Percentiles rank a stretch among this genome's conserved stretches.
These are phyloP conservation scores for Rhodotorula sp. DNA, from an alignment of 1,284 basidiomycete genomes.

Conservation along the genomic window DNA sequence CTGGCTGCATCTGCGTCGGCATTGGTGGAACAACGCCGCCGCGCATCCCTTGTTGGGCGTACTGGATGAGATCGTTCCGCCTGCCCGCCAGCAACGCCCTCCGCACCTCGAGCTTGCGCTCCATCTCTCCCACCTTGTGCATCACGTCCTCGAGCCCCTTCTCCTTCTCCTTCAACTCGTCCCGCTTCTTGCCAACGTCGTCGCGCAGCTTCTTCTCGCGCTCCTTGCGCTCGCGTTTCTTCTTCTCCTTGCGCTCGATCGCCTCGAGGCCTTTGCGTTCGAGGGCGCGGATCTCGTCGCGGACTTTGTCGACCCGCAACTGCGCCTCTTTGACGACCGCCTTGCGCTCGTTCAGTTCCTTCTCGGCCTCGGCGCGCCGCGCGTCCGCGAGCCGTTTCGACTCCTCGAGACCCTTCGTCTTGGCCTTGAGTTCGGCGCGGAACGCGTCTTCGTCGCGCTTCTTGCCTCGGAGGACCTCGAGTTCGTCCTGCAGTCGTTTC, in stretches of 20 bases:
- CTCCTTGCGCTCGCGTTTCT: slow-evolving; percentile 49
- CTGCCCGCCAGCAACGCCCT: slow-evolving; percentile 35
- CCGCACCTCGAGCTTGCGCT: slow-evolving; percentile 51
- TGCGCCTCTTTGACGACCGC: slow-evolving; percentile 63
- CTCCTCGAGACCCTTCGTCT: slow-evolving; percentile 82
- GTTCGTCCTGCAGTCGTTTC: slow-evolving; percentile 64
- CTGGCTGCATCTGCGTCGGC: no score
- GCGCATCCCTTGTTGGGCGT: slow-evolving; percentile 13
- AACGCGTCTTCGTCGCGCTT: slow-evolving; percentile 80
- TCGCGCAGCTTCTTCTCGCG: slow-evolving; percentile 46
- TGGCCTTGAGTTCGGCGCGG: slow-evolving; percentile 71
- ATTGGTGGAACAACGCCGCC: not conserved
- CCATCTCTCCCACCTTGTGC: slow-evolving; percentile 67
- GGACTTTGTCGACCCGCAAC: slow-evolving; percentile 64
- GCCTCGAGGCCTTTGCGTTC: slow-evolving; percentile 52
- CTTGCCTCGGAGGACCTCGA: slow-evolving; percentile 69
- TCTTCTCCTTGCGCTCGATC: slow-evolving; percentile 58
- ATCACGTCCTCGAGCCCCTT: slow-evolving; percentile 61
- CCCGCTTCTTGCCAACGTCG: slow-evolving; percentile 47
- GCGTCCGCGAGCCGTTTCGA: slow-evolving; percentile 77
- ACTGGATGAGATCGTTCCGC: slow-evolving; percentile 31
- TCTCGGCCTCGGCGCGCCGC: slow-evolving; percentile 77
- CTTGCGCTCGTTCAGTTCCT: slow-evolving; percentile 71
- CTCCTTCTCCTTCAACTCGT: slow-evolving; percentile 41
- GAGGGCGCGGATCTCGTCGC: slow-evolving; percentile 65